phyloP scores from a whole-genome alignment of 164 flowering plant genomes.

The Vitis labrusca region DNA sequence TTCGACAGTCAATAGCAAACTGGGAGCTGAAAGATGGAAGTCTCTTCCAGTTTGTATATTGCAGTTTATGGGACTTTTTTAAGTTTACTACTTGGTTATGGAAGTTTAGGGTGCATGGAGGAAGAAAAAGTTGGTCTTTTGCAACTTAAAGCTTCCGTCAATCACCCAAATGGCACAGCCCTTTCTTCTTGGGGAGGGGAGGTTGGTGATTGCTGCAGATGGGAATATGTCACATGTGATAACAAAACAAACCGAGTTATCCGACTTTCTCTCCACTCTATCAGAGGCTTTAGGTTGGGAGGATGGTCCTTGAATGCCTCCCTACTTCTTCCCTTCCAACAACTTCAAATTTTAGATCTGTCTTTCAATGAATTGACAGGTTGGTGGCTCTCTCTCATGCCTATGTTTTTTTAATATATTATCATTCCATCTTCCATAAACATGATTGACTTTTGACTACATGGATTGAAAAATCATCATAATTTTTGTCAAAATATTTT shows the following conservation, averaged over 20 bases:
- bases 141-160: conserved; percentile 3
- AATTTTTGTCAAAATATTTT: too few relatives aligned
- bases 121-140: conserved; percentile 8
- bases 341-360: background rate
- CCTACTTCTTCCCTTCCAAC: background rate
- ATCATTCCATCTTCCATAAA: too few relatives aligned
- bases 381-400: background rate
- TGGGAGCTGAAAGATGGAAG: too few relatives aligned
- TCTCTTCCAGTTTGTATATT: too few relatives aligned
- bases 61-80: too few relatives aligned
- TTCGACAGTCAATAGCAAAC: too few relatives aligned
- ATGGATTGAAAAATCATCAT: too few relatives aligned
- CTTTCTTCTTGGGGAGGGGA: background rate
- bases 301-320: conserved; percentile 7
- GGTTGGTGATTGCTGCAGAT: conserved; percentile 5
- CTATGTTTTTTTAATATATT: too few relatives aligned
- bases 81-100: background rate
- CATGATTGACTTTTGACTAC: too few relatives aligned
- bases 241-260: background rate
- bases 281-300: rapidly evolving
- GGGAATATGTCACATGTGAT: background rate
- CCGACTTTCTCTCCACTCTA: background rate
- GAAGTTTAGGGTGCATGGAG: conserved; percentile 3
- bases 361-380: background rate
- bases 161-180: conserved; percentile 6